A percentile compares a stretch with the other conserved stretches of the same genome.
Evolutionary conservation across 176 grass and related monocot species (phyloP).

Genomic region (Puya raimondii): DNA sequence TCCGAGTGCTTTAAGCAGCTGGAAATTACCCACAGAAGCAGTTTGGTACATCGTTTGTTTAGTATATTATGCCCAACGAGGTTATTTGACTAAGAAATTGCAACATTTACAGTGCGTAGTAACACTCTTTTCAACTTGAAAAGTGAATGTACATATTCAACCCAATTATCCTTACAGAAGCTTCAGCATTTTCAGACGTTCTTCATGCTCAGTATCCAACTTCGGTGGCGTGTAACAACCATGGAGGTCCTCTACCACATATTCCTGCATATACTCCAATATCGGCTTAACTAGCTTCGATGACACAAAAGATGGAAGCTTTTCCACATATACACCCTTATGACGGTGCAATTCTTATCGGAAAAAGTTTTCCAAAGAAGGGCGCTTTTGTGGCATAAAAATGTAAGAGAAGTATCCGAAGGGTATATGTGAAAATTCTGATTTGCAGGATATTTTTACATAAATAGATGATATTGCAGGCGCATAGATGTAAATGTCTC

Average conservation of each 20-base stretch:
- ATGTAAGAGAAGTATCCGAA: no score
- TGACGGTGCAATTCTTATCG: no score
- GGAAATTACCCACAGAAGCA: no score
- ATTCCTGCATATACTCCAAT: constrained; percentile 47
- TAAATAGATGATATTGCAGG: no score
- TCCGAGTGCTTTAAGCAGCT: no score
- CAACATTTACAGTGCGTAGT: neutral
- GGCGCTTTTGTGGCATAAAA: no score
- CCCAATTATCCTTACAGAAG: constrained; percentile 41
- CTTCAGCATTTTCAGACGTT: constrained; percentile 72
- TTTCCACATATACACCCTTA: neutral
- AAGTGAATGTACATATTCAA: neutral
- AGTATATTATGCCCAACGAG: no score
- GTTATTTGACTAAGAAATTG: no score
- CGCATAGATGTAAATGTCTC: neutral
- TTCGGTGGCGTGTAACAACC: constrained; percentile 71
- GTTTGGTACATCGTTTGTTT: no score
- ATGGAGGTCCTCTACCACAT: constrained; percentile 76
- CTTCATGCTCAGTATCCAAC: constrained; percentile 79
- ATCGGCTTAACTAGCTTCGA: neutral
- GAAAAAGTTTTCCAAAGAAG: no score
- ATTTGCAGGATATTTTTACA: no score
- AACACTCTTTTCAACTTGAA: neutral
- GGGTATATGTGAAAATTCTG: no score
- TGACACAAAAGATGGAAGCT: neutral